Evolutionary conservation across 768 basidiomycete genomes (phyloP).

Genomic region (Suillus brevipes): DNA sequence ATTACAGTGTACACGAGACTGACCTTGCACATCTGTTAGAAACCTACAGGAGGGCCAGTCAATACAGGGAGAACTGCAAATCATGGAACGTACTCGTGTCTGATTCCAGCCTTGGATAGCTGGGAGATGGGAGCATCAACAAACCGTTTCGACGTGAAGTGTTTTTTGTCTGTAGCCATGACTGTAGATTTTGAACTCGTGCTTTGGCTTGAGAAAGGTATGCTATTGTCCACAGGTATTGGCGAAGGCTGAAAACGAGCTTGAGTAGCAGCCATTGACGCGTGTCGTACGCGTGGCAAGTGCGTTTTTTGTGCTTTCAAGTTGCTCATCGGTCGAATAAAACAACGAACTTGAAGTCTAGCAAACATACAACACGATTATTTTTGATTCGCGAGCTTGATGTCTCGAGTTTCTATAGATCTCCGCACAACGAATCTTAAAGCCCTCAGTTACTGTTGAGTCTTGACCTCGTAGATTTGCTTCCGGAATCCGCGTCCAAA

Average conservation of each 20-base stretch:
- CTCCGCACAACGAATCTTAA: not conserved
- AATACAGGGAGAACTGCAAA: conserved; percentile 2
- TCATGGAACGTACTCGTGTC: conserved; percentile 40
- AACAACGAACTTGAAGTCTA: not conserved
- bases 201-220: not conserved
- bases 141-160: conserved; percentile 31
- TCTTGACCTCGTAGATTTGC: not conserved
- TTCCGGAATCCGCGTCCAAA: not conserved
- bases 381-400: not conserved
- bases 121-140: conserved; percentile 37
- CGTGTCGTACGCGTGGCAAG: not conserved
- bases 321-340: not conserved
- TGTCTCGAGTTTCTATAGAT: not conserved
- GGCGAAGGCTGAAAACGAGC: not conserved
- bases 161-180: conserved; percentile 19
- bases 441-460: not conserved
- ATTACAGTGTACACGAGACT: conserved; percentile 6
- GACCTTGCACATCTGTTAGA: conserved; percentile 51
- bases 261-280: not conserved
- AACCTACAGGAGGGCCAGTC: conserved; percentile 28
- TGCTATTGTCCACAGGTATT: not conserved
- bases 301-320: not conserved
- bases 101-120: conserved; percentile 42
- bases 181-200: not conserved
- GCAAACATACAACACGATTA: not conserved